Evolutionary conservation across 1,139 yeast species (phyloP), one percentile per base, ranked within the genome.

Genomic region (Pichia cactophila): DNA sequence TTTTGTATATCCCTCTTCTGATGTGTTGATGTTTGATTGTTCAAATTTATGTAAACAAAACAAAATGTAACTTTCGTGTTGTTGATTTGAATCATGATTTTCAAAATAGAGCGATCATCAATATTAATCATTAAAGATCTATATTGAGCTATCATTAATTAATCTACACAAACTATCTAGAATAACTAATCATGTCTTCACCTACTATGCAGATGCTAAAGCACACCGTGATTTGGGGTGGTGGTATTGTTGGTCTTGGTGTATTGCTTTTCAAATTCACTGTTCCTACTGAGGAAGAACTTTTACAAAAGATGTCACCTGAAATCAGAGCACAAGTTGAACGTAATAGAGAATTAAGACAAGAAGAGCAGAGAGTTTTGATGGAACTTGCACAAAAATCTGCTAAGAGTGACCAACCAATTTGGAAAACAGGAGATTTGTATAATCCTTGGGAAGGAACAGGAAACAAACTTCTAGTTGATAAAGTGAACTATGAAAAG

Each of bases 281-380:
- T 3, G 83, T 88, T 0, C 96, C 96, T 1, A 77, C 92, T 0
- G 95, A 87, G 58, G 96, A 88, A 58, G 77, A 89, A 61, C 68
- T 89, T 48, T 75, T 89, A 42, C 78, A 81, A 20, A 68, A 75
- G 47, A 75, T 89, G 57, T 86, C 96, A 4, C 97, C 97, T 0
- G 96, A 89, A 61, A 70, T 88, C 45, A 73, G 89, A 55, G 82
- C 81, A 14, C 83, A 85, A 53, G 87, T 86, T 62, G 92, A 86
- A 61, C 71, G 73, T 49, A 84, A 84, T 61, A 75, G 74, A 57
- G 81, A 70, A 9, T 64, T 83, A 51, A 73, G 94, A 65, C 75
- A 78, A 61, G 71, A 74, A 58, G 90, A 86, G 64, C 86, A 82
- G 61, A 72, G 75, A 61, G 80, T 77, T 59, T 66, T 85, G 55